Percentiles rank a stretch among this genome's conserved stretches.
Evolutionary conservation across 2,329 filamentous ascomycete genomes (phyloP).

Genomic region (Diaporthe helianthi): DNA sequence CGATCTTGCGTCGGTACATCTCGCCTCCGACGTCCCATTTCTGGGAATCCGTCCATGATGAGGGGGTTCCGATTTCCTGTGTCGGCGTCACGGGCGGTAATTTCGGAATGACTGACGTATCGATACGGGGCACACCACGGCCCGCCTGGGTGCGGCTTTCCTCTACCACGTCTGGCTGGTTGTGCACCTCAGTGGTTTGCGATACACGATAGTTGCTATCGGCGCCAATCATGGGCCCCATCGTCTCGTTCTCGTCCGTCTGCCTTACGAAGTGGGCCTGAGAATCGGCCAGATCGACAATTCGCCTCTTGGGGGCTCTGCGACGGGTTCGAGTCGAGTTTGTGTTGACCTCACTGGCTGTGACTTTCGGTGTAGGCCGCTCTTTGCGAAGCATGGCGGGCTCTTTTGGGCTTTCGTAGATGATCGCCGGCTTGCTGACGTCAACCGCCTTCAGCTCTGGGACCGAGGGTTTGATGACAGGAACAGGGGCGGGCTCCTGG

Average conservation of each 20-base stretch:
- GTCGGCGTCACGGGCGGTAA: constrained; percentile 44
- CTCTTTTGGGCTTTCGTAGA: constrained; percentile 60
- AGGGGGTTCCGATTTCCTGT: constrained; percentile 40
- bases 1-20: constrained; percentile 86
- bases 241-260: constrained; percentile 38
- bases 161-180: constrained; percentile 42
- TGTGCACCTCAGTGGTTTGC: constrained; percentile 48
- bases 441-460: constrained; percentile 69
- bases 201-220: constrained; percentile 55
- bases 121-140: constrained; percentile 46
- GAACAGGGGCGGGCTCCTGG: constrained; percentile 76
- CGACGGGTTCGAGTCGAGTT: constrained; percentile 64
- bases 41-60: constrained; percentile 51
- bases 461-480: constrained; percentile 74
- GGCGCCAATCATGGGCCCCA: constrained; percentile 38
- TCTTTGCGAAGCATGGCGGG: constrained; percentile 66
- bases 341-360: constrained; percentile 64
- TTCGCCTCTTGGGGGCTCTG: constrained; percentile 66
- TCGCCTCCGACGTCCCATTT: constrained; percentile 76
- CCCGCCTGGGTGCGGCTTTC: constrained; percentile 44
- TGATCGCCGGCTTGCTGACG: constrained; percentile 71
- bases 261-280: constrained; percentile 47
- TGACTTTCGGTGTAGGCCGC: constrained; percentile 57
- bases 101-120: constrained; percentile 47
- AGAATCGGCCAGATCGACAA: constrained; percentile 68